Conservation (phyloP, 169 alveolate species). For the Cryptosporidium sp. region DNA sequence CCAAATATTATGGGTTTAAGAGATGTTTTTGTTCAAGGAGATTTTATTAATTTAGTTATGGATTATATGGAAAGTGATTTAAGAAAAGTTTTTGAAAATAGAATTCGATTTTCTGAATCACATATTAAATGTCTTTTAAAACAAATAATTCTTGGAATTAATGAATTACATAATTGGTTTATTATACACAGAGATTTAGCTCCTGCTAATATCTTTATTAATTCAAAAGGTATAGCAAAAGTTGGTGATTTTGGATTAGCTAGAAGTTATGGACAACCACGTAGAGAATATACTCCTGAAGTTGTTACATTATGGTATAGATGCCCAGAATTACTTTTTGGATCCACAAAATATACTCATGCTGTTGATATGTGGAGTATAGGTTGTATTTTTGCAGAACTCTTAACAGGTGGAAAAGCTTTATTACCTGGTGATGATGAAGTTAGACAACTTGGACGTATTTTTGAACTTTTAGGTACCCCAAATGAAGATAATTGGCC, state of each 20-base stretch:
- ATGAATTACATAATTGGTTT: conserved; percentile 81
- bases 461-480: conserved; percentile 87
- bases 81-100: conserved; percentile 90
- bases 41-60: conserved; percentile 91
- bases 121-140: conserved; percentile 90
- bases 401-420: conserved; percentile 87
- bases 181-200: conserved; percentile 88
- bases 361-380: conserved; percentile 95
- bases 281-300: conserved; percentile 85
- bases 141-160: conserved; percentile 85
- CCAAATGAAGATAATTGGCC: conserved; percentile 81
- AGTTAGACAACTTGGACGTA: conserved; percentile 87
- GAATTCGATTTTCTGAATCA: conserved; percentile 91
- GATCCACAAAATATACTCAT: conserved; percentile 89
- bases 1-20: conserved; percentile 89
- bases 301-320: conserved; percentile 95
- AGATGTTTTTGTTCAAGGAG: conserved; percentile 89
- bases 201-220: conserved; percentile 88
- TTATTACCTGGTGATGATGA: conserved; percentile 91
- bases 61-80: conserved; percentile 97
- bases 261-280: conserved; percentile 89
- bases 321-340: conserved; percentile 95
- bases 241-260: conserved; percentile 93
- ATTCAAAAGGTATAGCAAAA: conserved; percentile 88
- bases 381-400: conserved; percentile 95